phyloP scores from a whole-genome alignment of 345 rosid genomes.

The Aethionema arabicum region DNA sequence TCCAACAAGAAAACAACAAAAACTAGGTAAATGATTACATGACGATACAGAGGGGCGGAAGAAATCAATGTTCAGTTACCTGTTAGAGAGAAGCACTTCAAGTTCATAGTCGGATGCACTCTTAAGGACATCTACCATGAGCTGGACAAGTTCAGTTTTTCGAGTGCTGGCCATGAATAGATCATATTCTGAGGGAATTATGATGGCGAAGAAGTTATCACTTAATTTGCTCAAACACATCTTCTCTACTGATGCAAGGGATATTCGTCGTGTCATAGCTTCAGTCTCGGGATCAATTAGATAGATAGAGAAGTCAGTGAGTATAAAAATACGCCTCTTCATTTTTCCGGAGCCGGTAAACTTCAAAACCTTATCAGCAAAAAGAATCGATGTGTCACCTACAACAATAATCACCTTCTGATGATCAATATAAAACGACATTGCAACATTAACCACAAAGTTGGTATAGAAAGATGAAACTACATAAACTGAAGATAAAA shows the following conservation, averaged over 20 bases:
- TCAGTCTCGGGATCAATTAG: constrained; percentile 76
- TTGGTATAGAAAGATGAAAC: not conserved
- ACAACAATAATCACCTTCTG: constrained; percentile 7
- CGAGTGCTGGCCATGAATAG: constrained; percentile 88
- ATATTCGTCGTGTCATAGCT: constrained; percentile 75
- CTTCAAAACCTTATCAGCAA: constrained; percentile 91
- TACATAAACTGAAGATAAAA: not conserved
- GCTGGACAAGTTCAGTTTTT: constrained; percentile 82
- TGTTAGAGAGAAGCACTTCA: constrained; percentile 74
- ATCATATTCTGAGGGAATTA: constrained; percentile 93
- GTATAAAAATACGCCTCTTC: constrained; percentile 69
- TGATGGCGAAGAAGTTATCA: constrained; percentile 84
- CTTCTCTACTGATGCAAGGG: constrained; percentile 79
- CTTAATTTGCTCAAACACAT: constrained; percentile 75
- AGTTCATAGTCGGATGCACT: constrained; percentile 75
- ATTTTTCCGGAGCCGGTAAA: constrained; percentile 86
- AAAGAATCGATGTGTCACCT: constrained; percentile 75
- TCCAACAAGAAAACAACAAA: constrained; percentile 1
- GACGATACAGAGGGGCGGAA: not conserved
- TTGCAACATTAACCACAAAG: not conserved
- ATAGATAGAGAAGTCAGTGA: constrained; percentile 77
- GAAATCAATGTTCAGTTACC: constrained; percentile 39
- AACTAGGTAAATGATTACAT: not conserved
- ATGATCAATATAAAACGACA: not conserved
- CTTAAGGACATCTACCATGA: constrained; percentile 79